Base-by-base conservation (phyloP, 805 yeast species). In the Cyberlindnera petersonii region DNA sequence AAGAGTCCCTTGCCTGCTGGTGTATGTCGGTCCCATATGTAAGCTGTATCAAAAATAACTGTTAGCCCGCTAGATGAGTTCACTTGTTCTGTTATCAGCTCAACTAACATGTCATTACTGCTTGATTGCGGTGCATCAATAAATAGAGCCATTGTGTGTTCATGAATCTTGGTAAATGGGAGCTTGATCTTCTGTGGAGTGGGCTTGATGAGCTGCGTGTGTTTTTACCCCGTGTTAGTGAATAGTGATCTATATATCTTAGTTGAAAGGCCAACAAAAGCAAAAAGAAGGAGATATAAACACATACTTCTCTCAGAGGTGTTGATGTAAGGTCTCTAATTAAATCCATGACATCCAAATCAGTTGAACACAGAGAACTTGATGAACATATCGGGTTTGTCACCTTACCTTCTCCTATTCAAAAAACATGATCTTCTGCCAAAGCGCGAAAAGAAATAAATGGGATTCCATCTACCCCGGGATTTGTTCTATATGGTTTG, bases 11-110 rank as follows among this genome's bases (percentile, higher is more conserved):
- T 31, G 35, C 20, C 14, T 9, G 5, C 11, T 16, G 16, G 31
- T 29, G 26, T 31, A 39, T 18, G 16, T 2, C 1, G 9, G 14
- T 27, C 28, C 46, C 47, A 45, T 11, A 33, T 28, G 29, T 35
- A 40, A n/a, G 38, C 45, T 7, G 40, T 36, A 19, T 47, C 51
- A 19, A 47, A 16, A 9, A 47, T 8, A 17, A 31, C 31, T 4
- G n/a, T 20, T 8, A 15, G 4, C 7, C 27, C 39, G 24, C 15
- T 26, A n/a, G n/a, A n/a, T n/a, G n/a, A n/a, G n/a, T n/a, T n/a
- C n/a, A n/a, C n/a, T n/a, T n/a, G n/a, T n/a, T n/a, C n/a, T n/a
- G n/a, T n/a, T n/a, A n/a, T n/a, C n/a, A n/a, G n/a, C n/a, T n/a
- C n/a, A 4, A 17, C 27, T 4, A 22, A 2, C 4, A 35, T 15